These are phyloP conservation scores for Oryza longistaminata DNA, from an alignment of 176 grass and related monocot species.

Conservation along the genomic window DNA sequence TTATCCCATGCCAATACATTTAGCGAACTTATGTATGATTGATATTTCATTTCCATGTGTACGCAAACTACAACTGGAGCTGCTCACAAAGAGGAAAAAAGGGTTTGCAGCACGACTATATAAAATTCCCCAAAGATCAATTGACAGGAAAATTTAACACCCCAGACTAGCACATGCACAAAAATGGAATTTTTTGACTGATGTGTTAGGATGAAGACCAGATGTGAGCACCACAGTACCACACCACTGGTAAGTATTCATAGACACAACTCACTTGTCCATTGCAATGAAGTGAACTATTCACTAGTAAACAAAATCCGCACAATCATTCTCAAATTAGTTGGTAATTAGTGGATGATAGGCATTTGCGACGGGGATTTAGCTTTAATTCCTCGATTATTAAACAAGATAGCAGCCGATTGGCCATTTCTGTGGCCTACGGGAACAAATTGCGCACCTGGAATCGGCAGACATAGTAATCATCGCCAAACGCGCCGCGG, in stretches of 20 bases:
- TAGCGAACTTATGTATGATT: neutral
- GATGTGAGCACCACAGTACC: neutral
- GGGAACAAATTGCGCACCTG: conserved; percentile 45
- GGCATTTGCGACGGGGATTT: neutral
- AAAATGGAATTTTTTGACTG: neutral
- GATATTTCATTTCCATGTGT: no score
- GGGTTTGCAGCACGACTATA: neutral
- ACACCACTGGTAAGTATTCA: neutral
- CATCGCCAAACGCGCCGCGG: conserved; percentile 61
- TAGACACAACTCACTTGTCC: neutral
- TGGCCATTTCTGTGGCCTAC: no score
- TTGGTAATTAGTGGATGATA: neutral
- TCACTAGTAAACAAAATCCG: neutral
- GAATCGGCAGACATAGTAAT: conserved; percentile 81
- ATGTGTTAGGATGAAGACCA: neutral
- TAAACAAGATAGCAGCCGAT: neutral
- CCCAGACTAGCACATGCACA: neutral
- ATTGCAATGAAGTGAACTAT: neutral
- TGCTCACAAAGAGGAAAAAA: neutral
- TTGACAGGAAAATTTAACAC: neutral
- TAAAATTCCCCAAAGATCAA: neutral
- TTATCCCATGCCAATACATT: neutral
- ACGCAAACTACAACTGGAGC: neutral
- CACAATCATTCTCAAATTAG: neutral
- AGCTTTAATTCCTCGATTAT: neutral